phyloP scores from a whole-genome alignment of 768 basidiomycete genomes.

The Tylopilus rubrobrunneus region DNA sequence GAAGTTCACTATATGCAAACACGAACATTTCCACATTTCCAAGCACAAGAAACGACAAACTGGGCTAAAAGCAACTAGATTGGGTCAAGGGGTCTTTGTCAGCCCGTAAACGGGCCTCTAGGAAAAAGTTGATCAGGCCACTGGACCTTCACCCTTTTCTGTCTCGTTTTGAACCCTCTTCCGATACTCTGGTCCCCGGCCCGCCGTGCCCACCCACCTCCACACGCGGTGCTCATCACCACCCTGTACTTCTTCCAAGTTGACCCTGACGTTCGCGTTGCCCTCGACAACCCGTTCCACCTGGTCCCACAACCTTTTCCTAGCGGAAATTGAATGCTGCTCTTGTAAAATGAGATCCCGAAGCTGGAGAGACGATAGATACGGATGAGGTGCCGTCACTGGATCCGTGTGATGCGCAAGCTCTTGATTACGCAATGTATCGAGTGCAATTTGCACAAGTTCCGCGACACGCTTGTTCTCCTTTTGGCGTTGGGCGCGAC shows the following conservation, averaged over 20 bases:
- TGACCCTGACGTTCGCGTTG: conserved; percentile 86
- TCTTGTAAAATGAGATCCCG: conserved; percentile 83
- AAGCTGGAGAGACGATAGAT: conserved; percentile 81
- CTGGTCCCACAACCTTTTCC: conserved; percentile 71
- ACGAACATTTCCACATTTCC: conserved; percentile 17
- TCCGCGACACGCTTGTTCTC: conserved; percentile 66
- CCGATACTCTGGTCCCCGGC: conserved; percentile 32
- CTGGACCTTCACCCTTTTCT: conserved; percentile 25
- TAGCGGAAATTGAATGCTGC: conserved; percentile 65
- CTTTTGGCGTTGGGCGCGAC: conserved; percentile 45
- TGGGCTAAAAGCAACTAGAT: conserved; percentile 7
- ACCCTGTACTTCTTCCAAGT: conserved; percentile 76
- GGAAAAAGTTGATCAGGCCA: conserved; percentile 19
- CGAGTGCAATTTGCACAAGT: conserved; percentile 76
- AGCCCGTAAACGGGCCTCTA: conserved; percentile 6
- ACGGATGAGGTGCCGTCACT: conserved; percentile 65
- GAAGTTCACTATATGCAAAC: conserved; percentile 24
- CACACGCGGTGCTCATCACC: conserved; percentile 90
- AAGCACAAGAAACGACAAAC: conserved; percentile 11
- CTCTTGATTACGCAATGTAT: conserved; percentile 79
- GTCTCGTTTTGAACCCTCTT: conserved; percentile 30
- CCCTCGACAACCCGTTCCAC: conserved; percentile 85
- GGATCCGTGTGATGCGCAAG: conserved; percentile 80
- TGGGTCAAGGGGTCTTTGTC: conserved; percentile 26
- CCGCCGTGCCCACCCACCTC: conserved; percentile 76